Evolutionary conservation across 768 basidiomycete species (phyloP).

Genomic region (Tremella fuciformis): DNA sequence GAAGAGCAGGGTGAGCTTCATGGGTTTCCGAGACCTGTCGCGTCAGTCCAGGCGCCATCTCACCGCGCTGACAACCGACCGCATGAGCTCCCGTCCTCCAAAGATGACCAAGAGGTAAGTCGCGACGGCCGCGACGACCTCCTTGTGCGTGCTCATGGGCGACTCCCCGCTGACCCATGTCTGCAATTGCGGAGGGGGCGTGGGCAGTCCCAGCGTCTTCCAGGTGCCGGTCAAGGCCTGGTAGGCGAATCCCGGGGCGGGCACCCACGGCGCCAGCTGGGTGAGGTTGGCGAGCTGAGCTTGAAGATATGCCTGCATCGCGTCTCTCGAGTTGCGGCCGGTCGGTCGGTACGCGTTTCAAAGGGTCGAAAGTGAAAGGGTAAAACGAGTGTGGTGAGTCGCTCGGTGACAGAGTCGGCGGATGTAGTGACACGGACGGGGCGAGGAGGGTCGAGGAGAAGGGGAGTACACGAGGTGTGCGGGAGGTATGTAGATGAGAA

Average conservation of each 20-base stretch:
- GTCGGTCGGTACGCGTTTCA: not conserved
- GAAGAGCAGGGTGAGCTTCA: constrained; percentile 73
- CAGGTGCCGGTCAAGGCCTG: constrained; percentile 31
- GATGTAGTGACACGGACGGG: too few relatives aligned
- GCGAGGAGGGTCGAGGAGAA: too few relatives aligned
- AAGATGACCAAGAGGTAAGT: constrained; percentile 88
- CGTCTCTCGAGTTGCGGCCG: not conserved
- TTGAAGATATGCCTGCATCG: constrained; percentile 3
- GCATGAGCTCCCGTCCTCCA: constrained; percentile 78
- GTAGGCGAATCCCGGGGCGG: constrained; percentile 41
- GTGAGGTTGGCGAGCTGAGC: not conserved
- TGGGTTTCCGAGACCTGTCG: constrained; percentile 49
- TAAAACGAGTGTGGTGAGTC: constrained; percentile 82
- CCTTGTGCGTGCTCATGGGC: constrained; percentile 72
- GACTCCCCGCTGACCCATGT: constrained; percentile 71
- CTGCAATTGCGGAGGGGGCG: constrained; percentile 55
- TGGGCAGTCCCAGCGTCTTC: constrained; percentile 30
- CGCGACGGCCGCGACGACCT: constrained; percentile 67
- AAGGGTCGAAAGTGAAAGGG: constrained; percentile 66
- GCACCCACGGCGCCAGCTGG: constrained; percentile 22
- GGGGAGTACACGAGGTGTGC: not conserved
- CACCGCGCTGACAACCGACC: constrained; percentile 50
- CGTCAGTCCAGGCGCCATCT: too few relatives aligned
- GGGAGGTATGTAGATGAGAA: not conserved
- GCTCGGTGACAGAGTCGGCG: not conserved